A percentile compares a stretch with the other conserved stretches of the same genome.
phyloP scores from a whole-genome alignment of 176 grass and related monocot species.

The Rhynchospora breviuscula region DNA sequence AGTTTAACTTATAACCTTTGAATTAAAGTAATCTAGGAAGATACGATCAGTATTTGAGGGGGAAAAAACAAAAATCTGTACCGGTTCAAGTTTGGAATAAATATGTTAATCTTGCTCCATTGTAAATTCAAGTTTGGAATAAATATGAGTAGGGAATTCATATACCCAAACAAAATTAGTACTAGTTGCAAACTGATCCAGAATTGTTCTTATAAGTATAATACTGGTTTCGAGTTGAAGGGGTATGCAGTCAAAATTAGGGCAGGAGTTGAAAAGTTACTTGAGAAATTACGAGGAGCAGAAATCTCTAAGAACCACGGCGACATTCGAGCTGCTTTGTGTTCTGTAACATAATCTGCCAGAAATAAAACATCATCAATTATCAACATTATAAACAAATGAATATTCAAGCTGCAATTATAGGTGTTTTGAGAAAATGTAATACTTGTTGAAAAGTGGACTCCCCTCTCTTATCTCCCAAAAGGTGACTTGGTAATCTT shows the following conservation, averaged over 20 bases:
- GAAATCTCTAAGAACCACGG: conserved; percentile 43
- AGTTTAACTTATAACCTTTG: neutral
- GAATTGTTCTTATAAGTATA: neutral
- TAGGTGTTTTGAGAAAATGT: neutral
- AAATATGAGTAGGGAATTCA: neutral
- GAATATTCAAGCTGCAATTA: neutral
- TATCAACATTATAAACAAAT: neutral
- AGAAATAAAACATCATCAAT: conserved; percentile 5
- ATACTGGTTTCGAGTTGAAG: neutral
- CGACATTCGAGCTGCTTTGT: conserved; percentile 67
- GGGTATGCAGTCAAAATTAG: neutral
- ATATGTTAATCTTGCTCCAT: no score
- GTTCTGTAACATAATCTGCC: conserved; percentile 68
- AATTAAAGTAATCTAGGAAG: neutral
- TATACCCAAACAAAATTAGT: neutral
- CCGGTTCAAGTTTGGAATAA: neutral
- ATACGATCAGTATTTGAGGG: neutral
- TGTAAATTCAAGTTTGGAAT: no score
- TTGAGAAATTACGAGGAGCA: neutral
- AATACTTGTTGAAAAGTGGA: neutral
- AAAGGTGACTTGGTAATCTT: neutral
- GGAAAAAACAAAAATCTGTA: neutral
- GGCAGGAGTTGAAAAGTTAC: neutral
- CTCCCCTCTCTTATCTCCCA: neutral
- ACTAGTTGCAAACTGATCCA: neutral